Evolutionary conservation across 164 flowering plant species (phyloP), one percentile per base, ranked within the genome.

Genomic region (Cinnamomum micranthum): DNA sequence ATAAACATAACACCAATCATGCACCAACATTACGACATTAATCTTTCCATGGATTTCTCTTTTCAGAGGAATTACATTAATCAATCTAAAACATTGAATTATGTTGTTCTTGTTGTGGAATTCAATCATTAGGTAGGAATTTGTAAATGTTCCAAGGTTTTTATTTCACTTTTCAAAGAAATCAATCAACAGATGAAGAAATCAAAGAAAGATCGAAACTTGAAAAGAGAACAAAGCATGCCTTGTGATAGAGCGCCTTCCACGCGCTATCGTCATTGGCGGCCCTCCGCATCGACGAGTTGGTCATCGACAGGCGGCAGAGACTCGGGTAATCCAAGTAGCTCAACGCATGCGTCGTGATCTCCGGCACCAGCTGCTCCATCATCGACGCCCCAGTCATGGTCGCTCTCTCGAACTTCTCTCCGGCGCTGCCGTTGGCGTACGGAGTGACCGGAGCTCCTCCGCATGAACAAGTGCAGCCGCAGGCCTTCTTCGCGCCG

Each of bases 241-340:
- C 99, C 94, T 93, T 96, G 76, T 88, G 98, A 82, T 96, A 96
- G 59, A 96, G 88, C 6, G 93, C 91, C 78, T 94, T 96, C 99
- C 99, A 96, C 0, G 99, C 99, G 80, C 82, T 91, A 76, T 96
- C 99, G 75, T 96, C 99, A 71, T 96, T 96, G 0, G 99, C 99
- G 27, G 97, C 98, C 81, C 83, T 92, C 47, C 99, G 78, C 99
- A 96, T 96, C 25, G 81, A 82, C 7, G 97, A 91, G 81, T 94
- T 96, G 9, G 99, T 94, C 98, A 96, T 96, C 0, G 99, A 94
- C 24, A 96, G 88, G 0, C 98, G 81, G 76, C 99, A 96, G 2
- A 96, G 80, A 73, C 99, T 96, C 9, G 94, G 94, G 75, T 89
- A 94, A 83, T 96, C 99, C 94, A 96, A 81, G 69, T 95, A 95